These are phyloP conservation scores for Xylaria intraflava DNA, from an alignment of 495 filamentous ascomycete genomes.

Conservation along the genomic window DNA sequence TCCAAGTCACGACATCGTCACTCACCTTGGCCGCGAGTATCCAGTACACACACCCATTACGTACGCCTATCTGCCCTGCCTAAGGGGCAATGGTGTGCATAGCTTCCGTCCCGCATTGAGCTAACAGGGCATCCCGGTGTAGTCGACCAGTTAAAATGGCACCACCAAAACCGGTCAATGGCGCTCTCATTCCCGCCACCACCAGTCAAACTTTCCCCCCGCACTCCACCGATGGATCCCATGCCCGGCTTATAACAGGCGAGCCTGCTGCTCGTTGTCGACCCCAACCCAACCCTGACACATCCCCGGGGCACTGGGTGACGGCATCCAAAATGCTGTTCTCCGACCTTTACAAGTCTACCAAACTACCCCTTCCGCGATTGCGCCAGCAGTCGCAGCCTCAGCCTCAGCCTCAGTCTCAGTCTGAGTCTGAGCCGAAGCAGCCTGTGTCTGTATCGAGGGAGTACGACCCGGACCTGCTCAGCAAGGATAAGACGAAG, in stretches of 20 bases:
- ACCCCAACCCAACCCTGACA: background rate
- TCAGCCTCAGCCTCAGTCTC: too few relatives aligned
- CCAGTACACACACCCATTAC: too few relatives aligned
- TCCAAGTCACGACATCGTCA: too few relatives aligned
- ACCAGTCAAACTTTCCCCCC: slow-evolving; percentile 25
- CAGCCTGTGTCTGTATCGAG: slow-evolving; percentile 13
- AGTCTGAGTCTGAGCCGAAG: background rate
- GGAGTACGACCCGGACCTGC: slow-evolving; percentile 47
- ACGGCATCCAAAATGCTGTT: slow-evolving; percentile 29
- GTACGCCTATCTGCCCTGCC: too few relatives aligned
- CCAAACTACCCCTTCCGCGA: slow-evolving; percentile 32
- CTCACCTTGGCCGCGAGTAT: too few relatives aligned
- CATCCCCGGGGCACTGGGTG: slow-evolving; percentile 16
- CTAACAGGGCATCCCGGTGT: slow-evolving; percentile 5
- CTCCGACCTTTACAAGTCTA: slow-evolving; percentile 30
- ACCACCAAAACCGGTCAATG: slow-evolving; percentile 21
- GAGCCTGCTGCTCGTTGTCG: slow-evolving; percentile 5
- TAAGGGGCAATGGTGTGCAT: background rate
- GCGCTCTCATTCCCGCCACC: slow-evolving; percentile 18
- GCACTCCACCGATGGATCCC: slow-evolving; percentile 21
- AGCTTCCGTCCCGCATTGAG: slow-evolving; percentile 2
- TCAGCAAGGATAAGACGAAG: slow-evolving; percentile 47
- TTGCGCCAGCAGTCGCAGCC: slow-evolving; percentile 28
- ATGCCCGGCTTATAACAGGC: slow-evolving; percentile 22
- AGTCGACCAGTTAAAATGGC: slow-evolving; percentile 7